phyloP scores from a whole-genome alignment of 495 filamentous ascomycete species.

The Apodospora peruviana region DNA sequence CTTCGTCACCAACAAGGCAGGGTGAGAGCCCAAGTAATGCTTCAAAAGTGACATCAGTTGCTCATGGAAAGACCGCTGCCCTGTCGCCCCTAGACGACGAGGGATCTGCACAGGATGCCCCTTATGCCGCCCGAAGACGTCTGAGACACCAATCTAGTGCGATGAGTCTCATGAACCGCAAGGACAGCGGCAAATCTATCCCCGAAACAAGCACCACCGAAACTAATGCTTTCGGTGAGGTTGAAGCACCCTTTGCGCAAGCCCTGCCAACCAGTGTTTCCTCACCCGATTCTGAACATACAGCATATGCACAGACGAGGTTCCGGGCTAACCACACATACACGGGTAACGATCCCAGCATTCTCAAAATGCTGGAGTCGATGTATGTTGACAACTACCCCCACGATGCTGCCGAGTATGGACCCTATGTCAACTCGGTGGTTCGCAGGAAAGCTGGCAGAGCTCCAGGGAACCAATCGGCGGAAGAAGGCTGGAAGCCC shows the following conservation, averaged over 20 bases:
- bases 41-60: conserved; percentile 23
- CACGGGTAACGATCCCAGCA: conserved; percentile 79
- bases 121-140: conserved; percentile 32
- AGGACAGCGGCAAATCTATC: conserved; percentile 70
- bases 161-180: conserved; percentile 73
- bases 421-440: conserved; percentile 73
- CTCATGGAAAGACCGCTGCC: conserved; percentile 16
- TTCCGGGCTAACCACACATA: conserved; percentile 62
- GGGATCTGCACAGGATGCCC: conserved; percentile 32
- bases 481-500: conserved; percentile 60
- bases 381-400: conserved; percentile 91
- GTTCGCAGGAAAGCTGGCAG: conserved; percentile 57
- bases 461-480: conserved; percentile 30
- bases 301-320: conserved; percentile 26
- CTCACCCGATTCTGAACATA: conserved; percentile 21
- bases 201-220: conserved; percentile 83
- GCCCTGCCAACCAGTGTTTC: conserved; percentile 21
- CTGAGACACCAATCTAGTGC: conserved; percentile 68
- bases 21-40: conserved; percentile 22
- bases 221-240: conserved; percentile 74
- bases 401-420: conserved; percentile 69
- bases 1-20: conserved; percentile 19
- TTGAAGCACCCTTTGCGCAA: conserved; percentile 63
- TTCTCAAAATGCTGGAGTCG: conserved; percentile 78
- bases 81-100: conserved; percentile 24